Conservation (phyloP, 1,139 yeast genomes). For the Pichia sp. region DNA sequence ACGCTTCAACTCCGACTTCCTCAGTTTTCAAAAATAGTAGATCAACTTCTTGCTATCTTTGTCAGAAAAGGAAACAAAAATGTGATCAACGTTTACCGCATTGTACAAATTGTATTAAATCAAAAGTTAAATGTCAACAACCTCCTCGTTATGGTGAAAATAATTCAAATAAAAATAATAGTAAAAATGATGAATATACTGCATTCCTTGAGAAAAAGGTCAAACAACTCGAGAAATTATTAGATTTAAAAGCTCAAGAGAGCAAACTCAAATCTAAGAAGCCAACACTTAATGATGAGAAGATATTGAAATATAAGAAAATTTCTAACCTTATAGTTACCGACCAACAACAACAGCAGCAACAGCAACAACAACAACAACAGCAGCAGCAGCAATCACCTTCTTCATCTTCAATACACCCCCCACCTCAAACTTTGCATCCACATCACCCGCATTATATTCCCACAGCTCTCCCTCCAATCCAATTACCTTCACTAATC, state of each 20-base stretch:
- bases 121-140: slow-evolving; percentile 49
- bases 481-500: too few species aligned
- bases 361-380: not conserved
- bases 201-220: slow-evolving; percentile 44
- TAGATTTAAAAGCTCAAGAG: slow-evolving; percentile 23
- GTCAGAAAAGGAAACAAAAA: slow-evolving; percentile 47
- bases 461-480: too few species aligned
- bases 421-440: not conserved
- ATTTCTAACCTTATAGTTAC: slow-evolving; percentile 31
- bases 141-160: slow-evolving; percentile 44
- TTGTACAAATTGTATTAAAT: slow-evolving; percentile 55
- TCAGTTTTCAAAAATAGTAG: slow-evolving; percentile 33
- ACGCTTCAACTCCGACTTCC: not conserved
- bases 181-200: slow-evolving; percentile 45
- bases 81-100: slow-evolving; percentile 56
- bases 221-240: slow-evolving; percentile 38
- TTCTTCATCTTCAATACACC: not conserved
- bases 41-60: slow-evolving; percentile 43
- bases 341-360: not conserved
- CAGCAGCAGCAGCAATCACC: slow-evolving; percentile 3
- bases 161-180: slow-evolving; percentile 22
- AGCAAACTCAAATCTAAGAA: not conserved
- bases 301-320: slow-evolving; percentile 35
- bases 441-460: not conserved
- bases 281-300: slow-evolving; percentile 13